Evolutionary conservation across 345 rosid species (phyloP).

Genomic region (Erodium maritimum): DNA sequence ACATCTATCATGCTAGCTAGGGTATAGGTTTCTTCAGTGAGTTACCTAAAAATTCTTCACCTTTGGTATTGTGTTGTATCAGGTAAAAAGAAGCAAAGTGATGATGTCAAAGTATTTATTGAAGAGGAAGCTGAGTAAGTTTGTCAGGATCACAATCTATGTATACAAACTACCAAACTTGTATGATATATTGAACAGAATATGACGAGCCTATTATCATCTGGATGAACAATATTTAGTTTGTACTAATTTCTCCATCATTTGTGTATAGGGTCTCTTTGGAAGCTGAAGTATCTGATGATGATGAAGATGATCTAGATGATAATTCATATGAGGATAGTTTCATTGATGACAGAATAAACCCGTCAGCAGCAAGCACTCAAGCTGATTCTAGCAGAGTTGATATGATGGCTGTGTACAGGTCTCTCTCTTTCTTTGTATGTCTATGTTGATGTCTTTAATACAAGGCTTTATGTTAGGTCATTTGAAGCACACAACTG

Average conservation of each 20-base stretch:
- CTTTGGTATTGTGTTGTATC: slow-evolving; percentile 16
- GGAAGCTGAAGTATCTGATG: slow-evolving; percentile 54
- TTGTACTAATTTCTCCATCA: slow-evolving; percentile 5
- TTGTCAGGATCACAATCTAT: not conserved
- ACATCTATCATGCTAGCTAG: not conserved
- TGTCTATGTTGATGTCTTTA: not conserved
- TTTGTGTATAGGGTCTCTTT: slow-evolving; percentile 51
- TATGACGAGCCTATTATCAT: not conserved
- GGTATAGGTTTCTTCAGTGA: not conserved
- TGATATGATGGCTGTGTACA: slow-evolving; percentile 90
- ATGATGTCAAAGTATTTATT: slow-evolving; percentile 36
- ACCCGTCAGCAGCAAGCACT: slow-evolving; percentile 41
- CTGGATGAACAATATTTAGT: not conserved
- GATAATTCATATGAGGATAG: slow-evolving; percentile 51
- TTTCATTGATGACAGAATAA: slow-evolving; percentile 72
- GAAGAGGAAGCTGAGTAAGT: slow-evolving; percentile 93
- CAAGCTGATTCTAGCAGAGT: slow-evolving; percentile 42
- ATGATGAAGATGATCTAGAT: slow-evolving; percentile 44
- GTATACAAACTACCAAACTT: not conserved
- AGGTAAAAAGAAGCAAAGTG: slow-evolving; percentile 48
- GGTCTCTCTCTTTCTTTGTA: slow-evolving; percentile 33
- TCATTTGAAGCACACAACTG: not conserved
- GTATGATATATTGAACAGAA: not conserved
- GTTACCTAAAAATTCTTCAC: slow-evolving; percentile 9
- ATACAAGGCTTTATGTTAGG: not conserved